Conservation (phyloP, 78 protist genomes). For the Dictyostelium intermedium region DNA sequence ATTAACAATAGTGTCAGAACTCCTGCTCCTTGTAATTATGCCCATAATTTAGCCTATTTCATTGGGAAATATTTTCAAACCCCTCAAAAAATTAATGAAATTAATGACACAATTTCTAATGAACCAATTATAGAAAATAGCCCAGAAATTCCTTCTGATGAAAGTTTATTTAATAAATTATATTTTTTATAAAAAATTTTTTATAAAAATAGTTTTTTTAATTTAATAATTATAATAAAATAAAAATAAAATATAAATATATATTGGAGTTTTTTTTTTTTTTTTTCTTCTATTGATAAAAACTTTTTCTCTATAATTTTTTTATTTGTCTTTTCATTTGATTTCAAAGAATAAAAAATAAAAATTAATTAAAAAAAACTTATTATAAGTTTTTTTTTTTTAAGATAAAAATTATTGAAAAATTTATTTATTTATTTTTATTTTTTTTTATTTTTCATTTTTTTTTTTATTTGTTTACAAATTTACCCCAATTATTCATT, state of each 20-base stretch:
- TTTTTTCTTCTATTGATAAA: no score
- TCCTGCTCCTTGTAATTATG: slow-evolving; percentile 76
- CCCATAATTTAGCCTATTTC: slow-evolving; percentile 79
- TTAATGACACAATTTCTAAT: not conserved
- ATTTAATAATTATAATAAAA: no score
- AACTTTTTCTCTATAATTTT: no score
- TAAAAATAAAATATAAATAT: no score
- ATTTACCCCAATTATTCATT: no score
- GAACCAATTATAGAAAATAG: not conserved
- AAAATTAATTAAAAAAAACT: no score
- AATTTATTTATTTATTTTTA: not conserved
- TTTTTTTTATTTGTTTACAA: not conserved
- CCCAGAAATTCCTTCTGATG: not conserved
- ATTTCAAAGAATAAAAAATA: no score
- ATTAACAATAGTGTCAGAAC: slow-evolving; percentile 31
- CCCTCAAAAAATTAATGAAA: not conserved
- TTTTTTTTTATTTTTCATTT: not conserved
- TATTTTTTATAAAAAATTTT: not conserved
- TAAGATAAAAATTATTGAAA: no score
- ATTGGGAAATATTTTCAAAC: slow-evolving; percentile 37
- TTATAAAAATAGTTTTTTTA: no score
- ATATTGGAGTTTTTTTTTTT: no score
- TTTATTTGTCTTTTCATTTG: no score
- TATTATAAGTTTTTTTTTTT: not conserved
- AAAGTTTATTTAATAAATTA: not conserved